phyloP scores from a whole-genome alignment of 257 asterid species.

The Ligustrum vulgare region DNA sequence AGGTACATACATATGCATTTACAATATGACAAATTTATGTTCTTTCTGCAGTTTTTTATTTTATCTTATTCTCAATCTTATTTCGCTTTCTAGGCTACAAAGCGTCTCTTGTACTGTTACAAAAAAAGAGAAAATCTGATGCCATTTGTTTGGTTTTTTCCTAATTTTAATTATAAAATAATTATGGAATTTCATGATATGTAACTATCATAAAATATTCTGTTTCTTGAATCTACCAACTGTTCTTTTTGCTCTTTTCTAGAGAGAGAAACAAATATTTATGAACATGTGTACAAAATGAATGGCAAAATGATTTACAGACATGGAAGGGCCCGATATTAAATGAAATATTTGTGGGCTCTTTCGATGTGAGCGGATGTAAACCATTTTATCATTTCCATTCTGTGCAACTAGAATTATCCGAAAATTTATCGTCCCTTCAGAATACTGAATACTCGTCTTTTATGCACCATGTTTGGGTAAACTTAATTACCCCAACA shows the following conservation, averaged over 20 bases:
- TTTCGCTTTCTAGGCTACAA: conserved; percentile 78
- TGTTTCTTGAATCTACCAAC: conserved; percentile 27
- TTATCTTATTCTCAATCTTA: conserved; percentile 44
- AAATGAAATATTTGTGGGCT: too few species aligned
- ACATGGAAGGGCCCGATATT: too few species aligned
- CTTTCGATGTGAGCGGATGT: too few species aligned
- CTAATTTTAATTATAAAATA: conserved; percentile 15
- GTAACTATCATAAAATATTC: conserved; percentile 56
- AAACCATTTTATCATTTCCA: too few species aligned
- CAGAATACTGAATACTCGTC: too few species aligned
- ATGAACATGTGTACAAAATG: too few species aligned
- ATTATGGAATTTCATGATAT: conserved; percentile 40
- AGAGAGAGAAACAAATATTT: too few species aligned
- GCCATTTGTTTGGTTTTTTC: conserved; percentile 72
- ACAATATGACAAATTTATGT: conserved; percentile 1
- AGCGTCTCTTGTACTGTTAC: conserved; percentile 52
- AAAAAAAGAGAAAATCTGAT: conserved; percentile 77
- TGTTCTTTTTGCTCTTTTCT: conserved; percentile 32
- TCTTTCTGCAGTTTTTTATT: not conserved
- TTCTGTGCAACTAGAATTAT: too few species aligned
- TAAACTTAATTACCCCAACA: conserved; percentile 17
- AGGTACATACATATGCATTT: conserved; percentile 41
- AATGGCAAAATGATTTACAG: too few species aligned
- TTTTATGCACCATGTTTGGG: not conserved
- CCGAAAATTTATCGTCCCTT: too few species aligned